phyloP scores from a whole-genome alignment of 148 eudicot genomes.

The Drosera capensis region DNA sequence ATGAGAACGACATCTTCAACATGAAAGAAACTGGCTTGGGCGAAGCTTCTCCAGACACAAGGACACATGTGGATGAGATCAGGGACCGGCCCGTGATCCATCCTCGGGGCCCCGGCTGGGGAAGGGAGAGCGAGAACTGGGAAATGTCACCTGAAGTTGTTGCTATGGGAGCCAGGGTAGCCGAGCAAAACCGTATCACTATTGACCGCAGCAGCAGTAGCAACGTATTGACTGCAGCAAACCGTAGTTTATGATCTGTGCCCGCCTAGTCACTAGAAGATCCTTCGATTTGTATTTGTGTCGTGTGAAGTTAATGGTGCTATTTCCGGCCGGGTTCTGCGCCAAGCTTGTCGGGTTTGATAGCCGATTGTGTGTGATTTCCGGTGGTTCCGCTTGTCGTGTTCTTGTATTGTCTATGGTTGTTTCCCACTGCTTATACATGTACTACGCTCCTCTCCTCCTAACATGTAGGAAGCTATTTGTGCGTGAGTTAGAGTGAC shows the following conservation, averaged over 20 bases:
- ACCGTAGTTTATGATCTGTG: neutral
- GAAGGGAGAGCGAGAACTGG: conserved; percentile 94
- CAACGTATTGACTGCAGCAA: conserved; percentile 6
- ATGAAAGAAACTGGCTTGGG: conserved; percentile 45
- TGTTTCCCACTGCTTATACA: too few species aligned
- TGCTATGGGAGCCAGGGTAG: conserved; percentile 69
- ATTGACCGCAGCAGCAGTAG: conserved; percentile 44
- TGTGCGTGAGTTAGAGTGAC: too few species aligned
- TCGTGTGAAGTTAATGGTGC: neutral
- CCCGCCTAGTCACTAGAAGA: neutral
- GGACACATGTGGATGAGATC: conserved; percentile 56
- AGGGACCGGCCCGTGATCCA: conserved; percentile 63
- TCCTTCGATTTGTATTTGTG: neutral
- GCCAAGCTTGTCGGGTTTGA: too few species aligned
- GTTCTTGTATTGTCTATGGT: too few species aligned
- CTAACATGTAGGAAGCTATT: too few species aligned
- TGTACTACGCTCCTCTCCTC: too few species aligned
- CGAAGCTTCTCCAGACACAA: conserved; percentile 61
- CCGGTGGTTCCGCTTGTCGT: too few species aligned
- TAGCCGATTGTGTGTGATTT: too few species aligned
- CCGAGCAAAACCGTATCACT: conserved; percentile 29
- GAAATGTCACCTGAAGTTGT: conserved; percentile 96
- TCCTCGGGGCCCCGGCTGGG: conserved; percentile 71
- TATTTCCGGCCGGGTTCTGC: too few species aligned
- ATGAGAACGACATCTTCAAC: conserved; percentile 40